These are phyloP conservation scores for Penicillium turbatum DNA, from an alignment of 495 filamentous ascomycete genomes.

Conservation along the genomic window DNA sequence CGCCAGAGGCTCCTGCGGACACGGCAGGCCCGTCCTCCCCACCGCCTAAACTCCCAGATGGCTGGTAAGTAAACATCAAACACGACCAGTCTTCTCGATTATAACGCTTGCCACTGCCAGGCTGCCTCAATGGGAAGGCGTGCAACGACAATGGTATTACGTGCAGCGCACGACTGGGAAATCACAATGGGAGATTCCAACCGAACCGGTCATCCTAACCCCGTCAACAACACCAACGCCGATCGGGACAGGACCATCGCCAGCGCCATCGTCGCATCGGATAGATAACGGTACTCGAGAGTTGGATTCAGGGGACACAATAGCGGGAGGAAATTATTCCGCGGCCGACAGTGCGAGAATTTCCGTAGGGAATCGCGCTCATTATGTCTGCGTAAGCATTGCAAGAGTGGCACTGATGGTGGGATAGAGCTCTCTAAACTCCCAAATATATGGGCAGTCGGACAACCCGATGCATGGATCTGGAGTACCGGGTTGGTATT, in stretches of 20 bases:
- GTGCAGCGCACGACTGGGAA: slow-evolving; percentile 71
- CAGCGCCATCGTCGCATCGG: slow-evolving; percentile 21
- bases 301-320: slow-evolving; percentile 7
- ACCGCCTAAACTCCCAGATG: slow-evolving; percentile 64
- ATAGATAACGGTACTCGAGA: slow-evolving; percentile 17
- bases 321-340: slow-evolving; percentile 15
- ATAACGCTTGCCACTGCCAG: slow-evolving; percentile 22
- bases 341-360: slow-evolving; percentile 18
- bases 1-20: slow-evolving; percentile 48
- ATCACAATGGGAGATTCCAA: slow-evolving; percentile 76
- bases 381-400: slow-evolving; percentile 21
- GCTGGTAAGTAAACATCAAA: slow-evolving; percentile 50
- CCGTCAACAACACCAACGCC: slow-evolving; percentile 35
- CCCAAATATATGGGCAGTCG: slow-evolving; percentile 18
- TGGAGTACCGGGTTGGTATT: slow-evolving; percentile 17
- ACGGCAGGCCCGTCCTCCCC: slow-evolving; percentile 67
- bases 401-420: slow-evolving; percentile 29
- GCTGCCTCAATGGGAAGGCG: slow-evolving; percentile 79
- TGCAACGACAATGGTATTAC: slow-evolving; percentile 71
- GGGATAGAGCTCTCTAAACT: slow-evolving; percentile 28
- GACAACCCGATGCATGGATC: slow-evolving; percentile 12
- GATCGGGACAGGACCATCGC: slow-evolving; percentile 29
- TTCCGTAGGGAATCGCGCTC: slow-evolving; percentile 31
- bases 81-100: background rate
- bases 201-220: slow-evolving; percentile 49